These are phyloP conservation scores for Cordyceps sp. DNA, from an alignment of 2,329 filamentous ascomycete species.

Conservation along the genomic window DNA sequence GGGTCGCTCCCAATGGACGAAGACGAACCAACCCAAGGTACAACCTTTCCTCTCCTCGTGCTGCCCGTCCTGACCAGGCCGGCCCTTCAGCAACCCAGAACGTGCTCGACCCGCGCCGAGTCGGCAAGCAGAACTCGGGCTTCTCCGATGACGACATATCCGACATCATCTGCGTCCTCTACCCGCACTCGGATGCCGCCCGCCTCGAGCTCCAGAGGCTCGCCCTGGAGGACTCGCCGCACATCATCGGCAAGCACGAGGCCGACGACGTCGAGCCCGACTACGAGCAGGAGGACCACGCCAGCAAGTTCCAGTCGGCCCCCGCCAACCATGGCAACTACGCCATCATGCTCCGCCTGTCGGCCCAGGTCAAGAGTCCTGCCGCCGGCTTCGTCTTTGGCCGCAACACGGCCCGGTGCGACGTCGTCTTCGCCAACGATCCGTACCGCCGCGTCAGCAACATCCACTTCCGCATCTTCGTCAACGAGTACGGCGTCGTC, in stretches of 20 bases:
- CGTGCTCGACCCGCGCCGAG: constrained; percentile 62
- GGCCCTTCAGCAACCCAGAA: constrained; percentile 7
- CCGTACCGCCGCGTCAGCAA: constrained; percentile 68
- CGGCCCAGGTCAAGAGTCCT: constrained; percentile 52
- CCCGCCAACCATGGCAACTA: constrained; percentile 34
- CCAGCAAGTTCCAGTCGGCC: constrained; percentile 24
- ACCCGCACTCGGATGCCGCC: constrained; percentile 60
- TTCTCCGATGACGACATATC: constrained; percentile 69
- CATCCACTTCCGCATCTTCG: constrained; percentile 84
- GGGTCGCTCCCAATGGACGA: constrained; percentile 23
- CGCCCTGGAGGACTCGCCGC: constrained; percentile 27
- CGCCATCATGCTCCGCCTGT: constrained; percentile 69
- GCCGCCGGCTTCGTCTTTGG: constrained; percentile 72
- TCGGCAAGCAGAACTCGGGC: constrained; percentile 67
- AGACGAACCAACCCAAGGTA: constrained; percentile 27
- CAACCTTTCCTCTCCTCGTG: neutral
- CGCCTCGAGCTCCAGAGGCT: constrained; percentile 48
- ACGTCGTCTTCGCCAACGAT: constrained; percentile 52
- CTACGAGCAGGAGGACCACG: constrained; percentile 32
- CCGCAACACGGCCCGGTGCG: constrained; percentile 54
- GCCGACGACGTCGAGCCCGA: constrained; percentile 33
- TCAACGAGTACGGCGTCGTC: constrained; percentile 70
- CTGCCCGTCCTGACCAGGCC: neutral
- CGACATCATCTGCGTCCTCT: constrained; percentile 78
- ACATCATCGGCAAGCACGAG: constrained; percentile 31